These are phyloP conservation scores for Ramalina intermedia DNA, from an alignment of 495 filamentous ascomycete species.

Conservation along the genomic window DNA sequence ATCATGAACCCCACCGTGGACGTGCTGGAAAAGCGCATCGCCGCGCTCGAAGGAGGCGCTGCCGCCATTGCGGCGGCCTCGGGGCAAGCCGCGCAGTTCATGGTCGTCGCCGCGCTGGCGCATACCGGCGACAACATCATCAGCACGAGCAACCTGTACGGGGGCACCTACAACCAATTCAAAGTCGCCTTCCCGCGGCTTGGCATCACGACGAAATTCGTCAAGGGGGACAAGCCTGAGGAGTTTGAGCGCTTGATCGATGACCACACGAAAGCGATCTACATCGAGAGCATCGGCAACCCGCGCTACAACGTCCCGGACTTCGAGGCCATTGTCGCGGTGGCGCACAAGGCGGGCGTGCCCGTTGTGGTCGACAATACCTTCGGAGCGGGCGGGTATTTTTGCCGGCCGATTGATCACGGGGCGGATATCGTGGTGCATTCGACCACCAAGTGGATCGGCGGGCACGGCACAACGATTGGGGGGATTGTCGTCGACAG, in stretches of 20 bases:
- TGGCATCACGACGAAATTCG: constrained; percentile 83
- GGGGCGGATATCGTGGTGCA: constrained; percentile 93
- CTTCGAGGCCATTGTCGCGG: constrained; percentile 68
- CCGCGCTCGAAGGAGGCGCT: constrained; percentile 86
- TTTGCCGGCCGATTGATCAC: constrained; percentile 76
- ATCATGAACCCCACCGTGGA: constrained; percentile 99
- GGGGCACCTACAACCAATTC: constrained; percentile 96
- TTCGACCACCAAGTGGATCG: constrained; percentile 97
- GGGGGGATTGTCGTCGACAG: constrained; percentile 81
- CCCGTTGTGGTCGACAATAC: constrained; percentile 90
- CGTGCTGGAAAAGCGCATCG: constrained; percentile 94
- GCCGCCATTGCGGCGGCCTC: constrained; percentile 83
- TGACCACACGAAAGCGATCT: constrained; percentile 92
- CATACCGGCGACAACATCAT: constrained; percentile 89
- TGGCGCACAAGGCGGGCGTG: constrained; percentile 66
- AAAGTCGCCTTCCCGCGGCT: constrained; percentile 81
- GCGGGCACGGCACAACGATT: constrained; percentile 92
- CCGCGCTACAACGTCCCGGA: constrained; percentile 90
- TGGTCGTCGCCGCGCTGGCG: constrained; percentile 74
- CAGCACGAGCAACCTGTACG: constrained; percentile 84
- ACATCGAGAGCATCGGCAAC: constrained; percentile 91
- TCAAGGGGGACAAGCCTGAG: constrained; percentile 52
- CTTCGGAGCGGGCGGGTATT: constrained; percentile 92
- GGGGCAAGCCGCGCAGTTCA: constrained; percentile 89
- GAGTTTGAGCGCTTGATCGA: constrained; percentile 81